Percentiles rank a stretch among this genome's conserved stretches.
These are phyloP conservation scores for Zymoseptoria ardabiliae DNA, from an alignment of 2,329 filamentous ascomycete genomes.

Conservation along the genomic window DNA sequence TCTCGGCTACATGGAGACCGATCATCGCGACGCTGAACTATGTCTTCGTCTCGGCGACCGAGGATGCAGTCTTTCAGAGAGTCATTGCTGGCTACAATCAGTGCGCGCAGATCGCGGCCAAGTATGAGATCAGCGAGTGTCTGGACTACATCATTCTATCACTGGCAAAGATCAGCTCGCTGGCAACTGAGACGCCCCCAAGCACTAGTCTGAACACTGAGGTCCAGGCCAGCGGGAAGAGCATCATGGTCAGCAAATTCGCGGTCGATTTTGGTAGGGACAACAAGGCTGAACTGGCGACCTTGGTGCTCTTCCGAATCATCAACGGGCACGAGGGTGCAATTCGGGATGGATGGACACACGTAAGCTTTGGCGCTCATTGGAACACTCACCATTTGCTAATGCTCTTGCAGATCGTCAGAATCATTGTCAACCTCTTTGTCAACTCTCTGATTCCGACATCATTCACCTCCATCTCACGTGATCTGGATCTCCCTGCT, in stretches of 20 bases:
- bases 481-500: conserved; percentile 62
- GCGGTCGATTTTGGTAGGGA: conserved; percentile 93
- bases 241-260: conserved; percentile 96
- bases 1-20: conserved; percentile 88
- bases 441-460: conserved; percentile 87
- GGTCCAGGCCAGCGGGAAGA: conserved; percentile 76
- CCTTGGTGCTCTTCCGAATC: conserved; percentile 89
- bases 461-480: conserved; percentile 60
- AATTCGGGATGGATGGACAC: conserved; percentile 69
- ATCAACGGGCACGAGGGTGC: conserved; percentile 76
- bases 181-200: conserved; percentile 66
- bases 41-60: conserved; percentile 97
- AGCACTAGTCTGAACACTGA: conserved; percentile 91
- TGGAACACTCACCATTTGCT: conserved; percentile 22
- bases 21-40: conserved; percentile 93
- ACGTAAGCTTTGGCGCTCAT: conserved; percentile 47
- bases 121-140: conserved; percentile 74
- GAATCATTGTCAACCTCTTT: conserved; percentile 92
- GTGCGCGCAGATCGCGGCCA: conserved; percentile 84
- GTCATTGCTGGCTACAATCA: conserved; percentile 94
- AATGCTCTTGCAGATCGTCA: conserved; percentile 59
- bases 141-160: conserved; percentile 90
- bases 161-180: conserved; percentile 80
- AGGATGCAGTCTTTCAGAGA: conserved; percentile 88
- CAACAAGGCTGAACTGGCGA: conserved; percentile 87